phyloP scores from a whole-genome alignment of 805 yeast species.

The Candida corydali region DNA sequence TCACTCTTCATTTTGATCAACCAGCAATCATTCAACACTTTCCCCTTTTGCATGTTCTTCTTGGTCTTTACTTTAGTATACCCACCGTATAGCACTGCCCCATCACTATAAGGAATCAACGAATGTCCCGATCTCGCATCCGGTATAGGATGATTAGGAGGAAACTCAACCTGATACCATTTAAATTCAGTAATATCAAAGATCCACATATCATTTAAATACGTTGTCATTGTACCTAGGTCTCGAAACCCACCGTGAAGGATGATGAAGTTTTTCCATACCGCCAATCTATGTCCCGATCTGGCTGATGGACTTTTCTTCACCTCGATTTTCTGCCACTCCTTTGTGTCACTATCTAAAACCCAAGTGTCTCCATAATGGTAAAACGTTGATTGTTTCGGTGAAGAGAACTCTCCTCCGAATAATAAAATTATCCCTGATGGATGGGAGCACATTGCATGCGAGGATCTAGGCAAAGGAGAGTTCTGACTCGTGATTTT shows the following conservation, averaged over 20 bases:
- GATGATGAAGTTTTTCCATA: slow-evolving; percentile 86
- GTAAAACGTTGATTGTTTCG: slow-evolving; percentile 91
- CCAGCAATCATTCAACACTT: slow-evolving; percentile 85
- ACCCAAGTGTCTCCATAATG: slow-evolving; percentile 98
- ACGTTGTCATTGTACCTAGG: slow-evolving; percentile 77
- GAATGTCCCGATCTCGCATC: slow-evolving; percentile 95
- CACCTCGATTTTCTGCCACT: slow-evolving; percentile 83
- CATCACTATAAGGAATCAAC: slow-evolving; percentile 71
- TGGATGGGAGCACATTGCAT: slow-evolving; percentile 91
- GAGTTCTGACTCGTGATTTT: slow-evolving; percentile 73
- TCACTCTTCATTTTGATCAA: slow-evolving; percentile 81
- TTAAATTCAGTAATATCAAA: slow-evolving; percentile 86
- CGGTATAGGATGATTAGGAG: slow-evolving; percentile 74
- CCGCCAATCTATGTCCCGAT: slow-evolving; percentile 87
- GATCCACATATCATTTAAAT: slow-evolving; percentile 83
- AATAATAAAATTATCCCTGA: slow-evolving; percentile 80
- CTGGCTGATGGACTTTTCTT: slow-evolving; percentile 74
- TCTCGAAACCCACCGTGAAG: slow-evolving; percentile 93
- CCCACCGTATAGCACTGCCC: slow-evolving; percentile 88
- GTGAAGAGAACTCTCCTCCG: slow-evolving; percentile 97
- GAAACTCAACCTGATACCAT: slow-evolving; percentile 88
- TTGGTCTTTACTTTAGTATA: slow-evolving; percentile 89
- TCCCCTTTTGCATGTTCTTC: slow-evolving; percentile 87
- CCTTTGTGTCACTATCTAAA: slow-evolving; percentile 75
- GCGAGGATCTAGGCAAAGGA: slow-evolving; percentile 91